Evolutionary conservation across 495 filamentous ascomycete genomes (phyloP), one percentile per base, ranked within the genome.

Genomic region (Staphylotrichum tortipilum): DNA sequence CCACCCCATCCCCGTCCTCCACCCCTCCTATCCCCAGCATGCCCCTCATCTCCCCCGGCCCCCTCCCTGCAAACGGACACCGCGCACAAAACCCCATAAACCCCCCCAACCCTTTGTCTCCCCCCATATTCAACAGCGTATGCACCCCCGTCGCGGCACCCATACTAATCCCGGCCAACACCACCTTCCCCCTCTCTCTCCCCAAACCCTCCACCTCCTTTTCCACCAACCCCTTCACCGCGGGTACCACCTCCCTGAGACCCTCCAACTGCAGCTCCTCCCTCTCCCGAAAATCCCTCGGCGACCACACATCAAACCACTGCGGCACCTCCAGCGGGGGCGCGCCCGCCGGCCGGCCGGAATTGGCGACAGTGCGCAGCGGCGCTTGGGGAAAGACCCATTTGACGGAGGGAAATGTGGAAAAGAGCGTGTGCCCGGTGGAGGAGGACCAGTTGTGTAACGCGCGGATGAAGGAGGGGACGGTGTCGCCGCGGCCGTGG

Each of bases 51-150:
- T 50, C 58, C 0, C 42, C 26, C 26, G 68, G 53, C 14, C 30
- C 18, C 48, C 61, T 36, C 4, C 60, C 65, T 14, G 64, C 51
- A 52, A 82, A 78, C 38, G 79, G 78, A 42, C 78, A 57, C 68
- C 77, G 78, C 43, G 75, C 74, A 54, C 72, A 74, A 60, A 83
- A 73, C 9, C 78, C 80, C 49, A 82, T 56, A 43, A 78, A 71
- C 2, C 62, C 79, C 12, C 59, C 70, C 26, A 71, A 44, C 23
- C 52, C 30, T 17, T 46, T 28, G 24, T 37, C 61, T 7, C 34
- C 51, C 34, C 3, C 41, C 4, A 67, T 28, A 21, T 58, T 65
- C 12, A 81, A 51, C 8, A 78, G 55, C 7, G 61, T 56, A 34
- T 71, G 61, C 14, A 77, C 54, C 5, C 66, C 59, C 5, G 69